Conservation (phyloP, 2,329 filamentous ascomycete genomes). For the Monilinia polystroma region DNA sequence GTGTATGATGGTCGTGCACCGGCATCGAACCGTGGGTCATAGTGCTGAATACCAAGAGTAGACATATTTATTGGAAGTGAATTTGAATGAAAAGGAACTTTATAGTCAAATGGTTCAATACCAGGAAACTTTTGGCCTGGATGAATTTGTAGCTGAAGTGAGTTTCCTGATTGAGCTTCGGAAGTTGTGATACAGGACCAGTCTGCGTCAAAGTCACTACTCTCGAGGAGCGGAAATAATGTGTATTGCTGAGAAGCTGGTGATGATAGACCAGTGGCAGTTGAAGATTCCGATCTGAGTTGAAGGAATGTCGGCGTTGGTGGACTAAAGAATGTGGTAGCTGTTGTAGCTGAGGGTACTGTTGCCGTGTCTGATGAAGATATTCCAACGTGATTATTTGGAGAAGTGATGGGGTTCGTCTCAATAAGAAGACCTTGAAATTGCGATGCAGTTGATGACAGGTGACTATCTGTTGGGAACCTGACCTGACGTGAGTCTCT, state of each 20-base stretch:
- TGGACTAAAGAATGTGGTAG: slow-evolving; percentile 22
- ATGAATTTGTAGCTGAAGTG: slow-evolving; percentile 35
- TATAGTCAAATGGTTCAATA: slow-evolving; percentile 24
- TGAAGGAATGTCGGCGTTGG: slow-evolving; percentile 23
- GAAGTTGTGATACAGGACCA: slow-evolving; percentile 36
- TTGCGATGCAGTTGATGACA: slow-evolving; percentile 37
- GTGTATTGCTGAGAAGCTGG: slow-evolving; percentile 34
- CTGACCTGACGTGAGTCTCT: slow-evolving; percentile 40
- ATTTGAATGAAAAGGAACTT: slow-evolving; percentile 27
- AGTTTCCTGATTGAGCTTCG: slow-evolving; percentile 32
- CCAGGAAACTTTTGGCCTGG: slow-evolving; percentile 32
- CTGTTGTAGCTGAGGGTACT: slow-evolving; percentile 25
- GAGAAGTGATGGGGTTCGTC: slow-evolving; percentile 27
- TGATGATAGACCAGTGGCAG: slow-evolving; percentile 23
- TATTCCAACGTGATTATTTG: slow-evolving; percentile 29
- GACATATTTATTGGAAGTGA: slow-evolving; percentile 29
- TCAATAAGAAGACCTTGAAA: slow-evolving; percentile 38
- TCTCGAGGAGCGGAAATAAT: slow-evolving; percentile 36
- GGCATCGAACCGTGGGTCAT: slow-evolving; percentile 38
- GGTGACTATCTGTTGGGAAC: slow-evolving; percentile 39
- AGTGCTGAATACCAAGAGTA: slow-evolving; percentile 39
- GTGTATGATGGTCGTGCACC: slow-evolving; percentile 37
- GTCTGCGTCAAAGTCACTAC: slow-evolving; percentile 35
- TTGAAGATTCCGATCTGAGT: slow-evolving; percentile 12
- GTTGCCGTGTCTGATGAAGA: slow-evolving; percentile 32